Base-by-base conservation (phyloP, 1,284 basidiomycete genomes). In the Boletus hoseneyae region DNA sequence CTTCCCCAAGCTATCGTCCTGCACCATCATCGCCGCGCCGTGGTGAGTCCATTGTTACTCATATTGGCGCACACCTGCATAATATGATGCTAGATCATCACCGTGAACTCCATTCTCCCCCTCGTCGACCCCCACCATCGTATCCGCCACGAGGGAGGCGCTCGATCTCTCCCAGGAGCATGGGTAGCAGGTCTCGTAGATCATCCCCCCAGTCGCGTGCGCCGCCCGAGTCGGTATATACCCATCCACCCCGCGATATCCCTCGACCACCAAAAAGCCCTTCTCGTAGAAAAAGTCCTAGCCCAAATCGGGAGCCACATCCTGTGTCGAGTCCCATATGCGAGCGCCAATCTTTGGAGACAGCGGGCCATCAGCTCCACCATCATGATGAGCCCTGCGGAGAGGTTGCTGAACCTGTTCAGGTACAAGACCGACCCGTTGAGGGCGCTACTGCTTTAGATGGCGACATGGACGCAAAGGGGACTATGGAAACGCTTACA, bases 1-100 rank as follows among this genome's bases (percentile, higher is more conserved):
- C 36, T 25, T 55, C 58, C n/a, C 60, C 60, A 7, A 30, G n/a
- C 13, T 57, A 57, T 47, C 53, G 50, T 21, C 51, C 51, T 36
- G 48, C 50, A 38, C 62, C 57, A 27, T 27, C 45, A 35, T 65
- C 62, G 15, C 62, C 62, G 2, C 66, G 63, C 12, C 58, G 53
- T 34, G 62, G 62, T 68, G 55, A 53, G 64, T 41, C 15, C 15
- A 11, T 30, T 8, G 25, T 23, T 38, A 12, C 12, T 32, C 33
- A 0, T 38, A 45, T 39, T 7, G 37, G 33, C 8, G 4, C 19
- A 35, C 29, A 8, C 33, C 10, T 34, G 59, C 33, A 61, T n/a
- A 12, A 36, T 3, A 15, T 23, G 18, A 30, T 34, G 18, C 18
- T 27, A 62, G 60, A 62, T 25, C 19, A 53, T 48, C 45, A 51